These are phyloP conservation scores for Plantago major DNA, from an alignment of 257 asterid genomes.

Conservation along the genomic window DNA sequence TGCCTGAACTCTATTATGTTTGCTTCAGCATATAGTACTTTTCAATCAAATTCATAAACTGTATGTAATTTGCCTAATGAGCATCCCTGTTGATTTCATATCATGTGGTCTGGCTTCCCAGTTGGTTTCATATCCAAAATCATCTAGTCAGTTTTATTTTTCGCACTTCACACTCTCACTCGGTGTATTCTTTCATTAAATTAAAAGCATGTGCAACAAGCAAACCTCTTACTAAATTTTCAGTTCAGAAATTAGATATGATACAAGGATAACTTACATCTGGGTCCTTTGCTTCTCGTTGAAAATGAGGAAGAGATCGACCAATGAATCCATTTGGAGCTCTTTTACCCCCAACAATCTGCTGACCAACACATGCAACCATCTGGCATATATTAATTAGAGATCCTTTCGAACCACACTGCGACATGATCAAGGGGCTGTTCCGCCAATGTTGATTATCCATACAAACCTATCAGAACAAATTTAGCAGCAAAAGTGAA, in stretches of 20 bases:
- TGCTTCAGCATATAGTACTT: no score
- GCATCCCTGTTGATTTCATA: no score
- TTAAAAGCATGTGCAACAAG: background rate
- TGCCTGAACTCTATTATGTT: no score
- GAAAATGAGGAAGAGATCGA: conserved; percentile 95
- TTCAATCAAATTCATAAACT: no score
- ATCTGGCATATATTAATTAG: conserved; percentile 94
- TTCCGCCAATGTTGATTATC: conserved; percentile 80
- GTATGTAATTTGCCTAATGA: no score
- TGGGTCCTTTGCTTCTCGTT: conserved; percentile 74
- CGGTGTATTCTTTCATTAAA: no score
- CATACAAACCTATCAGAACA: conserved; percentile 69
- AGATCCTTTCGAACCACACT: conserved; percentile 99
- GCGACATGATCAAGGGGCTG: conserved; percentile 94
- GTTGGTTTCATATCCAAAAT: no score
- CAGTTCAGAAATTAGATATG: background rate
- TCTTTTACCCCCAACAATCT: conserved; percentile 87
- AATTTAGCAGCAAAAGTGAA: background rate
- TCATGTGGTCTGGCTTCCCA: no score
- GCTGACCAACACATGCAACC: conserved; percentile 99
- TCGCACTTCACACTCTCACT: no score
- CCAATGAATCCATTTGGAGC: conserved; percentile 96
- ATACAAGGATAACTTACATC: conserved; percentile 49
- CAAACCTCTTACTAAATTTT: background rate
- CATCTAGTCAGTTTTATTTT: no score